Base-by-base conservation (phyloP, 495 filamentous ascomycete species). In the Lophiotrema nucula region DNA sequence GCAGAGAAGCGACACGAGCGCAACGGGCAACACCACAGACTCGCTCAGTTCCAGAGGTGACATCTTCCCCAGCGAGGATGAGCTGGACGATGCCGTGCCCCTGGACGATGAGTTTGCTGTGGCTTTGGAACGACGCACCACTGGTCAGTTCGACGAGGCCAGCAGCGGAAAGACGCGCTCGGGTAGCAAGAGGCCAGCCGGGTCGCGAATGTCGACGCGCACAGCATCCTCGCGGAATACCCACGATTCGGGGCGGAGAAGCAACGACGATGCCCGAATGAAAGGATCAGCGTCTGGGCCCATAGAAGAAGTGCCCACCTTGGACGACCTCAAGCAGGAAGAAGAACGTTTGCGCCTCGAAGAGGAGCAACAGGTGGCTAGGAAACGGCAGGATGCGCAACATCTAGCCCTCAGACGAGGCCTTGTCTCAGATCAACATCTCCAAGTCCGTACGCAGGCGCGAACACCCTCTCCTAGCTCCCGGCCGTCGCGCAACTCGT, bases 41-140 rank as follows among this genome's bases (percentile, higher is more conserved):
- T 96, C 91, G 2, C 81, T 90, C 39, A 87, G 93, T 65, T 96
- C 92, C n/a, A 80, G 95, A 47, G 91, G 90, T 0, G 93, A 99
- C 71, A 75, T 99, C 19, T 92, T 96, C 60, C 90, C 89, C 1
- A 97, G 92, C 63, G 92, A 96, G 58, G 87, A 85, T 46, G 93
- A 97, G 41, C 38, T 67, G 57, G 87, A 83, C 43, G 89, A 98
- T 77, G 93, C 93, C 0, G 83, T 97, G 22, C 91, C 93, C 1
- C 74, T 98, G 47, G 89, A 91, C 64, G 93, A 97, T 71, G 93
- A 97, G 65, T 96, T 97, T 63, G 83, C 89, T 1, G 83, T 96
- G 72, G 81, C 82, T 1, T 72, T 96, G 24, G 85, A 86, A 25
- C 79, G 86, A 35, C 78, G 84, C 26, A 80, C 78, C 24, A 88